Base-by-base conservation (phyloP, 805 yeast species). In the Danielia oregonensis region DNA sequence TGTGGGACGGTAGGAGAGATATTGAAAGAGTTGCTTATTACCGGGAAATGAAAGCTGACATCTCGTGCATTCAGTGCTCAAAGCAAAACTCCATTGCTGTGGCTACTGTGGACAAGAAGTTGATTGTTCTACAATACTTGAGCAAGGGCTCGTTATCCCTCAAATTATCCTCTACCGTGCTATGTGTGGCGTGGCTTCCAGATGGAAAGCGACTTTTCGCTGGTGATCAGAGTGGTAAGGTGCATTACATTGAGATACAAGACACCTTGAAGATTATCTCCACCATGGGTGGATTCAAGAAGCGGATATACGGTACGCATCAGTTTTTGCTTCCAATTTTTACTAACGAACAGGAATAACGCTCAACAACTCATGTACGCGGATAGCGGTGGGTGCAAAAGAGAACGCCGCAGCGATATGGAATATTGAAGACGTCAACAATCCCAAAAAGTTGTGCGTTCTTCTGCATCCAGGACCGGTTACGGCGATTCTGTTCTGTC, bases 401-500 rank as follows among this genome's bases (percentile, higher is more conserved):
- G 95, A 88, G 52, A 86, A 88, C 49, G 64, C 76, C 12, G 85
- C 91, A 39, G 70, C 85, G 0, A 63, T 89, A 2, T 88, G 95
- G 95, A 78, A 83, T 44, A 70, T 84, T 14, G 27, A 41, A 4
- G 35, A 52, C 0, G 26, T 21, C 4, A 4, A 11, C 4, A 25
- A 23, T 9, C 83, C 91, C 7, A 49, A 35, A 15, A 47, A 74
- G 30, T 57, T 62, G 40, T 76, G 69, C 51, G 53, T 58, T 7
- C 62, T 88, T 33, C 75, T 70, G 1, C 97, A 89, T 50, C 62
- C 66, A 2, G 95, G 96, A 1, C 97, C 97, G 0, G 89, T 89
- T 0, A 88, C 88, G 48, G 97, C 96, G 0, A 65, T 89, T 29
- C 83, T 91, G 3, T 89, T 76, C 49, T 89, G 96, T 53, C 97